A percentile compares a stretch with the other conserved stretches of the same genome.
Conservation (phyloP, 352 stramenopile genomes). For the Globisporangium nagaii region DNA sequence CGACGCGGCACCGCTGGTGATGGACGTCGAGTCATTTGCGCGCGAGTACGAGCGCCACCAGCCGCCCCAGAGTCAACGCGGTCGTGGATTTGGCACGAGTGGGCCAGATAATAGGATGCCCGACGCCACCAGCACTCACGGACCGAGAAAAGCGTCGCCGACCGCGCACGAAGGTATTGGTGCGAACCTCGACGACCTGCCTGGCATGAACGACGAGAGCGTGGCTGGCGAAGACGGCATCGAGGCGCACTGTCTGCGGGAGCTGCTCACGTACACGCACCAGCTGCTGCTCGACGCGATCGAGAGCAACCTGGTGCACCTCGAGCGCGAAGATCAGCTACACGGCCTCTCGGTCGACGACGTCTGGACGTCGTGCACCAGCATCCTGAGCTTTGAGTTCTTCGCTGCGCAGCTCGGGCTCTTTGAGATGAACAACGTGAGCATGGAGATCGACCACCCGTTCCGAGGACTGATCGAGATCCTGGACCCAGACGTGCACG, state of each 20-base stretch:
- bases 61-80: neutral
- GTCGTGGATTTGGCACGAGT: too few species aligned
- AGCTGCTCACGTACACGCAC: constrained; percentile 59
- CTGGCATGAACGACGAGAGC: neutral
- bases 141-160: neutral
- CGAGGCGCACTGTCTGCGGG: constrained; percentile 43
- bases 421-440: constrained; percentile 97
- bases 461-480: constrained; percentile 69
- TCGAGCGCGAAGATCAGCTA: constrained; percentile 60
- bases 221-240: neutral
- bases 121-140: neutral
- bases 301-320: constrained; percentile 59
- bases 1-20: neutral
- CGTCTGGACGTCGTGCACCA: constrained; percentile 55
- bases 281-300: constrained; percentile 56
- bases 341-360: constrained; percentile 46
- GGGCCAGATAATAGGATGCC: too few species aligned
- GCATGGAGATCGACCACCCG: constrained; percentile 86
- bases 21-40: constrained; percentile 2
- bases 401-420: constrained; percentile 89
- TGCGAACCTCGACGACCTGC: neutral
- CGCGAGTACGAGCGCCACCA: neutral
- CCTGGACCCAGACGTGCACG: constrained; percentile 36
- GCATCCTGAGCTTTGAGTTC: constrained; percentile 77
- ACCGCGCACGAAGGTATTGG: neutral